These are phyloP conservation scores for Laetiporus sulphureus DNA, from an alignment of 1,284 basidiomycete genomes.

Conservation along the genomic window DNA sequence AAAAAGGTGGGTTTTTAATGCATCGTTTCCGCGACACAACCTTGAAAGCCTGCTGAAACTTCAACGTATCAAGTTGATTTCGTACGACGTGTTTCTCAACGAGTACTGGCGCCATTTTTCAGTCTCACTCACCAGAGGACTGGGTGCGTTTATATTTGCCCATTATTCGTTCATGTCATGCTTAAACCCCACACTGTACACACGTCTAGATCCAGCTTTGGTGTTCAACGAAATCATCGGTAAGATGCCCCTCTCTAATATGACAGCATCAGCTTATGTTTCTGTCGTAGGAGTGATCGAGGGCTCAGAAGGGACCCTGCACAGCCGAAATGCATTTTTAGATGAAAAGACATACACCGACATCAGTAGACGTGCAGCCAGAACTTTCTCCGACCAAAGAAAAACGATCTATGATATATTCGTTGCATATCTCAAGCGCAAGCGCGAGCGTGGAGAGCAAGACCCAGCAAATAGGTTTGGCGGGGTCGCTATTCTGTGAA, in stretches of 20 bases:
- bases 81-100: slow-evolving; percentile 43
- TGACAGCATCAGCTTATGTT: background rate
- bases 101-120: slow-evolving; percentile 63
- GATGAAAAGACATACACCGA: slow-evolving; percentile 37
- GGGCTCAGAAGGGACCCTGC: slow-evolving; percentile 49
- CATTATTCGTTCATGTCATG: background rate
- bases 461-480: slow-evolving; percentile 61
- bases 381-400: slow-evolving; percentile 46
- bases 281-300: slow-evolving; percentile 51
- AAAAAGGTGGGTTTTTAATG: too few species aligned
- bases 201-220: slow-evolving; percentile 46
- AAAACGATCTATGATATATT: slow-evolving; percentile 51
- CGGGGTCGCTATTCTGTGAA: too few species aligned
- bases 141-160: slow-evolving; percentile 35
- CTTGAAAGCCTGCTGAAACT: slow-evolving; percentile 2
- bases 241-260: slow-evolving; percentile 14
- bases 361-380: slow-evolving; percentile 44
- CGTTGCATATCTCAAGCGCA: slow-evolving; percentile 42
- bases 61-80: slow-evolving; percentile 25
- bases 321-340: slow-evolving; percentile 31
- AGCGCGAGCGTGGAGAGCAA: slow-evolving; percentile 36
- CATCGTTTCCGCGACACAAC: too few species aligned
- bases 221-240: slow-evolving; percentile 67
- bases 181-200: background rate
- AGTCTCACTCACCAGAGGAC: slow-evolving; percentile 42